Evolutionary conservation across 2,329 filamentous ascomycete genomes (phyloP), one percentile per base, ranked within the genome.

Genomic region (Calonectria multiphialidica): DNA sequence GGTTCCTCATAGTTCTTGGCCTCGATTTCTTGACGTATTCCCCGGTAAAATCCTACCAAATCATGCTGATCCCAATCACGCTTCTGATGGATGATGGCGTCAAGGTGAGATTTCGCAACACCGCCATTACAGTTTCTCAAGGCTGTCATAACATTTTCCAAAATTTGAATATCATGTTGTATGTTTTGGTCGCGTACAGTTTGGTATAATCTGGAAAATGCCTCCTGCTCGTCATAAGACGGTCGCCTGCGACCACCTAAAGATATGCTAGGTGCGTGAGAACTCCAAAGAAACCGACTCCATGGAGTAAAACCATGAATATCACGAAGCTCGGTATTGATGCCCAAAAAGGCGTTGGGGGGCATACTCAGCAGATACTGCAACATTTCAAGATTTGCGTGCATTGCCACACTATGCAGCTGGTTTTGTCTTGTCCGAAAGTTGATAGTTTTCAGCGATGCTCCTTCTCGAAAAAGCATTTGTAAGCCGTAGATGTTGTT

Each of bases 11-110:
- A 73, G 12, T 77, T 64, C 0, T 9, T 8, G 3, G 49, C 18
- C 18, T 68, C 40, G 16, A 76, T 30, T 23, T 72, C 55, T 18
- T 70, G 74, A 28, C 71, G 63, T 5, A 76, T 61, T 15, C 69
- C 75, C 30, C 59, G 49, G 37, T 71, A 73, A 68, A 8, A 69
- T 25, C 15, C 67, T 9, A 1, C 25, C n/a, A 12, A 61, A 5
- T 1, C 40, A 18, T 45, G 3, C 33, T 63, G n/a, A 70, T 69
- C 47, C 7, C 37, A n/a, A 16, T 49, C 30, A n/a, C 72, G 62
- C 7, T 72, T 69, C 2, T 45, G 37, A 3, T 25, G 28, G 2
- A 63, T 47, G 18, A 77, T 21, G 4, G 30, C 3, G 0, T 21
- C 23, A 0, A 76, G 25, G 1, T 62, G 9, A 1, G 49, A 3